A percentile compares a stretch with the other conserved stretches of the same genome.
phyloP scores from a whole-genome alignment of 2,329 filamentous ascomycete genomes.

The Corinectria fuckeliana region DNA sequence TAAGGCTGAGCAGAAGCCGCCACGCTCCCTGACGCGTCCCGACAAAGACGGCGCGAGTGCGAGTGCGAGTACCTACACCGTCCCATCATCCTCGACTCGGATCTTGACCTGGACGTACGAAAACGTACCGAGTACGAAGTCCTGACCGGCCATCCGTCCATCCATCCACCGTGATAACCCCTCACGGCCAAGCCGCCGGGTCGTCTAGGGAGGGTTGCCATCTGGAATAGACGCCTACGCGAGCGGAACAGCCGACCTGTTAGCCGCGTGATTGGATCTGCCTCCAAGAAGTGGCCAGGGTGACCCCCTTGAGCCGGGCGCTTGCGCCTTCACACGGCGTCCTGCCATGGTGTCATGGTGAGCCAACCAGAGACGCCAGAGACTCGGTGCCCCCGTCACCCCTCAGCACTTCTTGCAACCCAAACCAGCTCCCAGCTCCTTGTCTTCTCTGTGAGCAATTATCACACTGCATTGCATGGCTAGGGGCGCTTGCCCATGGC shows the following conservation, averaged over 20 bases:
- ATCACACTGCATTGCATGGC: conserved; percentile 42
- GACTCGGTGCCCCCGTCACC: conserved; percentile 23
- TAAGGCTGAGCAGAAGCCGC: conserved; percentile 30
- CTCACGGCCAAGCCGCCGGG: conserved; percentile 20
- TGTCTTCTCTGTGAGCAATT: conserved; percentile 22
- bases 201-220: conserved; percentile 25
- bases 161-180: conserved; percentile 20
- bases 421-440: conserved; percentile 19
- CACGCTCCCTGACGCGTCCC: conserved; percentile 7
- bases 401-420: conserved; percentile 13
- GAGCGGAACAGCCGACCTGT: conserved; percentile 37
- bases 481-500: conserved; percentile 39
- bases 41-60: background rate
- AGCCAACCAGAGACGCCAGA: conserved; percentile 31
- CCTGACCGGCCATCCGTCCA: too few relatives aligned
- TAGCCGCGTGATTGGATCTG: conserved; percentile 40
- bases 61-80: background rate
- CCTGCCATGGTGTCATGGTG: conserved; percentile 23
- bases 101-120: background rate
- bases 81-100: background rate
- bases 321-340: conserved; percentile 39
- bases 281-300: conserved; percentile 19
- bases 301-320: conserved; percentile 25
- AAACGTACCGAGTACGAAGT: background rate
- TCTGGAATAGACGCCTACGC: conserved; percentile 41